Evolutionary conservation across 2,329 filamentous ascomycete species (phyloP).

Genomic region (Paracamarosporium sp.): DNA sequence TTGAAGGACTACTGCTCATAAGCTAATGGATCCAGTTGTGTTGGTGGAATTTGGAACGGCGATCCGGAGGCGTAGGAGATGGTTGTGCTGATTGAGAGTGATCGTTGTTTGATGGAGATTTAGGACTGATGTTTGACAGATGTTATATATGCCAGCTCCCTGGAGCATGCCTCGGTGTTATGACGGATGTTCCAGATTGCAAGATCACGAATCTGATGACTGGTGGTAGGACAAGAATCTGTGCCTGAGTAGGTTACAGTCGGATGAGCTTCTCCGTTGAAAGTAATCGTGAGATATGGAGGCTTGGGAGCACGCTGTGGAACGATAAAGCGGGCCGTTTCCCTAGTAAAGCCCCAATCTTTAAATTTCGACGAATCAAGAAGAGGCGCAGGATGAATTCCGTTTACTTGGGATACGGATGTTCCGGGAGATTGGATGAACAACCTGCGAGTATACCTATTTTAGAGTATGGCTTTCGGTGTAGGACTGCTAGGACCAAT

Average conservation of each 20-base stretch:
- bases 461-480: conserved; percentile 37
- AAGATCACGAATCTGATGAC: conserved; percentile 30
- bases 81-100: conserved; percentile 11
- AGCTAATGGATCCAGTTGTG: conserved; percentile 6
- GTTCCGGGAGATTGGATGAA: conserved; percentile 20
- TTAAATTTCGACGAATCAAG: conserved; percentile 19
- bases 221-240: conserved; percentile 21
- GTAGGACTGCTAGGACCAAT: neutral
- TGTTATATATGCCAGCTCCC: conserved; percentile 31
- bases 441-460: conserved; percentile 27
- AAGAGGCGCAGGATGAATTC: conserved; percentile 16
- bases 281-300: conserved; percentile 30
- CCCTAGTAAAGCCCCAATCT: conserved; percentile 12
- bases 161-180: conserved; percentile 18
- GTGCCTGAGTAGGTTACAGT: conserved; percentile 25
- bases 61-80: neutral
- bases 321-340: conserved; percentile 27
- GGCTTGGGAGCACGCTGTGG: conserved; percentile 24
- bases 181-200: conserved; percentile 14
- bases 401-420: conserved; percentile 24
- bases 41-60: neutral
- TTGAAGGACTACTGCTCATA: conserved; percentile 32
- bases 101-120: conserved; percentile 16
- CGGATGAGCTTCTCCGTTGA: conserved; percentile 31
- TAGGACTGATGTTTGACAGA: conserved; percentile 17